A percentile compares a stretch with the other conserved stretches of the same genome.
Evolutionary conservation across 495 filamentous ascomycete genomes (phyloP).

Genomic region (Viridothelium virens): DNA sequence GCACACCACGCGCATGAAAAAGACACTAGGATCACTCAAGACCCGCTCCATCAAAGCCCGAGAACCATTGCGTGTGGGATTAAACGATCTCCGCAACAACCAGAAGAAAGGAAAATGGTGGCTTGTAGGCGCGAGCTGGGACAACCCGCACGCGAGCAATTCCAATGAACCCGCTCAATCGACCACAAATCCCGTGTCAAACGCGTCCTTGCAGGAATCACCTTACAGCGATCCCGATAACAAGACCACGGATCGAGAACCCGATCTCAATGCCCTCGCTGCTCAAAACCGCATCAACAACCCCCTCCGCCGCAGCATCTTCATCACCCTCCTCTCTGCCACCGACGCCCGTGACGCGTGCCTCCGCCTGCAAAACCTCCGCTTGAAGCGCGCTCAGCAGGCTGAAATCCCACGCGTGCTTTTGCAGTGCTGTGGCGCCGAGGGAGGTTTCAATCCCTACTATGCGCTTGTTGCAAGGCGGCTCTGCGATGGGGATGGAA

Average conservation of each 20-base stretch:
- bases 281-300: slow-evolving; percentile 90
- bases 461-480: slow-evolving; percentile 77
- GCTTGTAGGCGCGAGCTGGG: slow-evolving; percentile 89
- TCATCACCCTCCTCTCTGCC: slow-evolving; percentile 82
- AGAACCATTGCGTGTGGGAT: slow-evolving; percentile 73
- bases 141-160: slow-evolving; percentile 24
- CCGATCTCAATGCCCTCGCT: slow-evolving; percentile 65
- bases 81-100: slow-evolving; percentile 70
- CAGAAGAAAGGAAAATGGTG: slow-evolving; percentile 95
- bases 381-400: slow-evolving; percentile 76
- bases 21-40: slow-evolving; percentile 66
- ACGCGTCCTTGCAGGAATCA: slow-evolving; percentile 20
- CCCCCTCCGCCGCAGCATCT: slow-evolving; percentile 83
- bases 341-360: slow-evolving; percentile 78
- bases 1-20: slow-evolving; percentile 78
- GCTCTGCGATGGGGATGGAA: slow-evolving; percentile 51
- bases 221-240: slow-evolving; percentile 40
- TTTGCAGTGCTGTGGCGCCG: slow-evolving; percentile 76
- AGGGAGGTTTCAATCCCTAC: slow-evolving; percentile 83
- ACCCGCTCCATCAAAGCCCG: slow-evolving; percentile 57
- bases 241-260: slow-evolving; percentile 35
- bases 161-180: slow-evolving; percentile 23
- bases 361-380: slow-evolving; percentile 66
- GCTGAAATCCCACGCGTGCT: slow-evolving; percentile 82
- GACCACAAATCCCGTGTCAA: slow-evolving; percentile 3